Percentiles rank a stretch among this genome's conserved stretches.
phyloP scores from a whole-genome alignment of 352 stramenopile species.

The Pythium rhizo-oryzae region DNA sequence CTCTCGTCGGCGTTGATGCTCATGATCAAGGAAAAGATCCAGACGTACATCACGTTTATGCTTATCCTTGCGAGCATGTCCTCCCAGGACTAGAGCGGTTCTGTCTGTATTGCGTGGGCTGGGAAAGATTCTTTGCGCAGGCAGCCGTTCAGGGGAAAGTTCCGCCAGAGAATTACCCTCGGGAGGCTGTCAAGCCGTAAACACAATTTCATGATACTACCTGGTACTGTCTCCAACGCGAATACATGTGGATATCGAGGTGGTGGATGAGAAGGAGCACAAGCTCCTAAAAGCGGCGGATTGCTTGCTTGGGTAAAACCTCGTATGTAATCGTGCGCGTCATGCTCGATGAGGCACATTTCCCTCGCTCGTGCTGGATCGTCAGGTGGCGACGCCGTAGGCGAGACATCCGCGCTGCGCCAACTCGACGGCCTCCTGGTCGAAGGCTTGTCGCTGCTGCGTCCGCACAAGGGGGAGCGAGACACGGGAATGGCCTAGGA shows the following conservation, averaged over 20 bases:
- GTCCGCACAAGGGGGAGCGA: neutral
- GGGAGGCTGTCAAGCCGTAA: no score
- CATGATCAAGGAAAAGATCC: constrained; percentile 98
- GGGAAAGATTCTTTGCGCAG: neutral
- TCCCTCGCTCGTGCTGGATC: constrained; percentile 8
- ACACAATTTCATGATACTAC: no score
- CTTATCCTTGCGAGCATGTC: constrained; percentile 64
- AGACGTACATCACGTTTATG: constrained; percentile 86
- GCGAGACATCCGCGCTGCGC: neutral
- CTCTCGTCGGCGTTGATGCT: constrained; percentile 96
- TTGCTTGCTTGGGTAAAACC: neutral
- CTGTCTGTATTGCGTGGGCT: neutral
- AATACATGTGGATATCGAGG: no score
- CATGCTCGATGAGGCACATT: constrained; percentile 8
- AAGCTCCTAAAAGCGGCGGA: no score
- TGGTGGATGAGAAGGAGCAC: no score
- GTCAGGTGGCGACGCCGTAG: neutral
- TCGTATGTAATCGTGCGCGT: constrained; percentile 1
- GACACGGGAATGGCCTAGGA: neutral
- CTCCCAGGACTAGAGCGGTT: constrained; percentile 23
- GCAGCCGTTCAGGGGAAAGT: no score
- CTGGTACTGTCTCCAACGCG: no score
- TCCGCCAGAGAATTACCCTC: no score
- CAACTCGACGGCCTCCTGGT: neutral
- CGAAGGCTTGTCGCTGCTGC: neutral